These are phyloP conservation scores for Lentinula lateritia DNA, from an alignment of 768 basidiomycete species.

Conservation along the genomic window DNA sequence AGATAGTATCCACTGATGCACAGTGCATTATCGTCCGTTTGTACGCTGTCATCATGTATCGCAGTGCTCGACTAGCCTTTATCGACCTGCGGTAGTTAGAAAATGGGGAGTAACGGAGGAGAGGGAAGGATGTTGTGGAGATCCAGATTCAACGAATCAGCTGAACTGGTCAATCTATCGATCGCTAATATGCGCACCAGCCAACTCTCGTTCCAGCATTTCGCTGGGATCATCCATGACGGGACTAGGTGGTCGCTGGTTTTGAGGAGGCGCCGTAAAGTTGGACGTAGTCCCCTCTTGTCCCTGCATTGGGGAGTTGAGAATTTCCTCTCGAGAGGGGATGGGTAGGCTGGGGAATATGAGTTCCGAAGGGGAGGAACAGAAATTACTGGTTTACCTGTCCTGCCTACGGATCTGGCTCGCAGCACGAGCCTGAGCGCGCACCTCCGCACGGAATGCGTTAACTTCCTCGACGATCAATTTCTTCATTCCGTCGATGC, in stretches of 20 bases:
- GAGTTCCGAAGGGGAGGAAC: too few species aligned
- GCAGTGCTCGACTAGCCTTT: neutral
- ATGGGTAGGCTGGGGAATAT: constrained; percentile 56
- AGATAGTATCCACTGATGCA: neutral
- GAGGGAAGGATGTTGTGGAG: neutral
- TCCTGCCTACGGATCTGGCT: constrained; percentile 76
- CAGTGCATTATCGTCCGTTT: neutral
- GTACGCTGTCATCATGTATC: neutral
- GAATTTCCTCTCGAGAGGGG: constrained; percentile 75
- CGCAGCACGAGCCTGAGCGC: constrained; percentile 70
- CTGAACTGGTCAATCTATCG: neutral
- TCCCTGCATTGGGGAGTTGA: constrained; percentile 71
- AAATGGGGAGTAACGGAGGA: neutral
- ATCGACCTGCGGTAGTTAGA: neutral
- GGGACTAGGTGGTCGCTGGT: constrained; percentile 52
- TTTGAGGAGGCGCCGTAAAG: constrained; percentile 42
- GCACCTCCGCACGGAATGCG: constrained; percentile 83
- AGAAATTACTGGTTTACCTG: constrained; percentile 37
- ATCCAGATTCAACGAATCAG: constrained; percentile 2
- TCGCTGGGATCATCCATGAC: constrained; percentile 83
- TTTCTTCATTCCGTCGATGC: constrained; percentile 95
- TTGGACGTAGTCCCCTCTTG: constrained; percentile 67
- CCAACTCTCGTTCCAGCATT: constrained; percentile 83
- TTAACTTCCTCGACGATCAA: constrained; percentile 93
- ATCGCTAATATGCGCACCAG: constrained; percentile 52